phyloP scores from a whole-genome alignment of 116 monocot genomes.

The Posidonia oceanica region DNA sequence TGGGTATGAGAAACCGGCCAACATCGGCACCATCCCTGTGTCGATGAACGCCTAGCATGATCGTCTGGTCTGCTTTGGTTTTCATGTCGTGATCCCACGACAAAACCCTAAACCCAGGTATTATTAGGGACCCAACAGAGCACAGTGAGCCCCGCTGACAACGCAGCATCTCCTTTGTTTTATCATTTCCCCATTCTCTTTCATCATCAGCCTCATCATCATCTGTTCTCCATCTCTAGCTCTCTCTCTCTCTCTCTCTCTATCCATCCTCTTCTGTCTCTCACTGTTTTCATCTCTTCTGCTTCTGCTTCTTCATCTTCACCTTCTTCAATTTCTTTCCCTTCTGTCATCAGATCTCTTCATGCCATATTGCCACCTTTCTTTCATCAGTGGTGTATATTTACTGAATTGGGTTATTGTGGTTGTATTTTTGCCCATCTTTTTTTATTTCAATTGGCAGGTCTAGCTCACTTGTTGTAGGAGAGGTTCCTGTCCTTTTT shows the following conservation, averaged over 20 bases:
- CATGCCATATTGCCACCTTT: constrained; percentile 1
- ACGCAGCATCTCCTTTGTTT: constrained; percentile 63
- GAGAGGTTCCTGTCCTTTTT: constrained; percentile 6
- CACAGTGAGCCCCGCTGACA: constrained; percentile 19
- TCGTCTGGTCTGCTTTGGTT: no score
- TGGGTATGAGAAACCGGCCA: no score
- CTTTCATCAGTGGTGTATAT: not conserved
- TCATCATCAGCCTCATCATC: constrained; percentile 13
- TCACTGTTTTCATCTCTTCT: not conserved
- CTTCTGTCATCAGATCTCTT: constrained; percentile 8
- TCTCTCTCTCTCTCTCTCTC: constrained; percentile 13
- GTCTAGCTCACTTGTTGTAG: not conserved
- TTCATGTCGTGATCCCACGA: no score
- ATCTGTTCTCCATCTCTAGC: constrained; percentile 3
- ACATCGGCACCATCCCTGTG: no score
- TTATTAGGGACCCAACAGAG: constrained; percentile 2
- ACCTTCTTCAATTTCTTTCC: not conserved
- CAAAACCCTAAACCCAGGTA: constrained; percentile 1
- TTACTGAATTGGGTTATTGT: not conserved
- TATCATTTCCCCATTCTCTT: constrained; percentile 27
- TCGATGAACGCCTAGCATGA: no score
- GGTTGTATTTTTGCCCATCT: not conserved
- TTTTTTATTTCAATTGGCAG: not conserved
- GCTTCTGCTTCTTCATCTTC: not conserved
- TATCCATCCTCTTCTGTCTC: not conserved